Conservation (phyloP, 1,284 basidiomycete genomes). For the Cystobasidiaceae sp. region DNA sequence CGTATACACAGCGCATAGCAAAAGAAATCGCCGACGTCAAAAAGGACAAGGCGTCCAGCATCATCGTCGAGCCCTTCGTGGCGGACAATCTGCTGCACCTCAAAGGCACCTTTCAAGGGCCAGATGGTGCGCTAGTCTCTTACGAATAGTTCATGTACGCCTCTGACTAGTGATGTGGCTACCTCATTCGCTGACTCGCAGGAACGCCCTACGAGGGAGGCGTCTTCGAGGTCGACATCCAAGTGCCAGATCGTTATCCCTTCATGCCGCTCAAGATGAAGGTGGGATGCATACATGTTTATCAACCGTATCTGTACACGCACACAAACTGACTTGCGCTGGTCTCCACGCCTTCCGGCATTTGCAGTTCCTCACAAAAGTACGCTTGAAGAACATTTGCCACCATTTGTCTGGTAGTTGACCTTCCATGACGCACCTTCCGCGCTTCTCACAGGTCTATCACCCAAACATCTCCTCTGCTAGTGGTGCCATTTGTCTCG, state of each 20-base stretch:
- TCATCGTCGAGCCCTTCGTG: constrained; percentile 31
- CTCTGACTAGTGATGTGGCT: not conserved
- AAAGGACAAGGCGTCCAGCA: constrained; percentile 31
- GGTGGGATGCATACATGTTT: no score
- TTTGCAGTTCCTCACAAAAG: constrained; percentile 40
- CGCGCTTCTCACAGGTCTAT: constrained; percentile 65
- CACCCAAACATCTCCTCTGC: constrained; percentile 95
- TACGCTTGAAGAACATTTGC: not conserved
- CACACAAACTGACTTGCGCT: constrained; percentile 56
- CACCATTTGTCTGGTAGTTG: no score
- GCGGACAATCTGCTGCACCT: constrained; percentile 77
- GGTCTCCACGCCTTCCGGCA: not conserved
- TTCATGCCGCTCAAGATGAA: constrained; percentile 99
- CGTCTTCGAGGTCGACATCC: constrained; percentile 59
- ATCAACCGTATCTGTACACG: no score
- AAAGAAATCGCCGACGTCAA: constrained; percentile 22
- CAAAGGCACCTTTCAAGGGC: constrained; percentile 83
- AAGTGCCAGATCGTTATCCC: constrained; percentile 30
- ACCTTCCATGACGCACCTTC: not conserved
- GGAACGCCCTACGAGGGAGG: constrained; percentile 94
- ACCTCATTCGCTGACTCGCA: constrained; percentile 39
- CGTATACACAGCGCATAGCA: constrained; percentile 11
- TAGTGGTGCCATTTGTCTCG: constrained; percentile 83
- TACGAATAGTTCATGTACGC: not conserved
- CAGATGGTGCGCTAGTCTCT: constrained; percentile 52